Conservation (phyloP, 2,329 filamentous ascomycete species). For the Scorias spongiosa region DNA sequence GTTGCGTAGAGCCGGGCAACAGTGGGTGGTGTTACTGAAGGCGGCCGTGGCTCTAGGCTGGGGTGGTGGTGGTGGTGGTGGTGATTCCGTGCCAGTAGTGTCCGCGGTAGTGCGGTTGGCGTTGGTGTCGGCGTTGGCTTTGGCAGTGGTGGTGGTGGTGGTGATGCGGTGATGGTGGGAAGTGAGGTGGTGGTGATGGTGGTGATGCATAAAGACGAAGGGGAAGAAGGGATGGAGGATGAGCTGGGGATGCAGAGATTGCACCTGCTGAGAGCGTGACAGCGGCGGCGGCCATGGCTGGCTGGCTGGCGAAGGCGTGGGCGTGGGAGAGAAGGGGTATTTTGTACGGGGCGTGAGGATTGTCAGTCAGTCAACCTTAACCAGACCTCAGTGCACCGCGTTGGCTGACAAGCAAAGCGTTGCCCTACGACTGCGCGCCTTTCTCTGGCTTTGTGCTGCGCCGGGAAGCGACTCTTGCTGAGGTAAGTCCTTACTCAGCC, state of each 20-base stretch:
- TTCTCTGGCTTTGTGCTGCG: too few relatives aligned
- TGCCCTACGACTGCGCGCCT: too few relatives aligned
- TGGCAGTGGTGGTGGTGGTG: constrained; percentile 10
- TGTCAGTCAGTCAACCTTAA: too few relatives aligned
- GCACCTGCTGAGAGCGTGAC: neutral
- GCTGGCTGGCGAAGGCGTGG: too few relatives aligned
- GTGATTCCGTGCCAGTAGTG: constrained; percentile 17
- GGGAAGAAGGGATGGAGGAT: constrained; percentile 5
- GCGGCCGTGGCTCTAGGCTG: neutral
- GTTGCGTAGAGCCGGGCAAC: constrained; percentile 8
- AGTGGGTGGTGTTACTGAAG: constrained; percentile 1
- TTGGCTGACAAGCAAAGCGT: too few relatives aligned
- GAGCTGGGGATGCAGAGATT: neutral
- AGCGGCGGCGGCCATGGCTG: too few relatives aligned
- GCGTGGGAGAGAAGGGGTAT: too few relatives aligned
- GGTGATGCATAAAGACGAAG: constrained; percentile 5
- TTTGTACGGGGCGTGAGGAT: too few relatives aligned
- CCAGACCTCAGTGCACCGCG: too few relatives aligned
- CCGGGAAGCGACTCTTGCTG: too few relatives aligned
- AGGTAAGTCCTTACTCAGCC: too few relatives aligned
- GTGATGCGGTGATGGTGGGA: constrained; percentile 1
- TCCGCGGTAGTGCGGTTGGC: neutral
- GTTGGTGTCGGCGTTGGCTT: constrained; percentile 4
- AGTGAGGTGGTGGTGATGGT: neutral
- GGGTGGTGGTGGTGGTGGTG: constrained; percentile 5